Evolutionary conservation across 2,329 filamentous ascomycete species (phyloP).

Genomic region (Clarireedia homoeocarpa): DNA sequence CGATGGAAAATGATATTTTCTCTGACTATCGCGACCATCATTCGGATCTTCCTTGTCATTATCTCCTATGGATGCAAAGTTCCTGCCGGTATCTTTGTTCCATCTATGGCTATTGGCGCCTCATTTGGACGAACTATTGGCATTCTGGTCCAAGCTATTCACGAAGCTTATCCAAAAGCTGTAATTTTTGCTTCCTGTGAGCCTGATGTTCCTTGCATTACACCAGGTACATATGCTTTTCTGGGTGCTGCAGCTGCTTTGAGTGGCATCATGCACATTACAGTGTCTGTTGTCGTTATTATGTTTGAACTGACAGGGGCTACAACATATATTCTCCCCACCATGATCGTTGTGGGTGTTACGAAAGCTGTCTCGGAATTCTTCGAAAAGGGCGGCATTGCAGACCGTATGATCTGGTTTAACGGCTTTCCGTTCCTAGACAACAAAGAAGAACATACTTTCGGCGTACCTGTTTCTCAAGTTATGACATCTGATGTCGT

Average conservation of each 20-base stretch:
- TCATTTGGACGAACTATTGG: conserved; percentile 92
- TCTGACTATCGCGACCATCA: conserved; percentile 67
- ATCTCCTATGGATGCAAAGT: conserved; percentile 98
- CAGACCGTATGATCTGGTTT: conserved; percentile 98
- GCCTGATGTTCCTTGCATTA: conserved; percentile 91
- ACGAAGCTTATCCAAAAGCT: conserved; percentile 75
- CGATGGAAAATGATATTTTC: conserved; percentile 74
- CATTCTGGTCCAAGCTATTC: conserved; percentile 82
- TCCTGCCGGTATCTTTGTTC: conserved; percentile 94
- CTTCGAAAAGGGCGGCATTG: conserved; percentile 93
- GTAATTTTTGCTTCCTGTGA: conserved; percentile 83
- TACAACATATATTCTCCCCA: conserved; percentile 90
- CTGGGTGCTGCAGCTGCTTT: conserved; percentile 85
- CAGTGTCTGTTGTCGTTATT: conserved; percentile 93
- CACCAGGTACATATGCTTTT: conserved; percentile 93
- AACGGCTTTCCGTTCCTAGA: conserved; percentile 95
- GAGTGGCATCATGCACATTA: conserved; percentile 97
- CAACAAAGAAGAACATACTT: conserved; percentile 95
- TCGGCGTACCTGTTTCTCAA: conserved; percentile 85
- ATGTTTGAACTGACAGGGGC: conserved; percentile 99
- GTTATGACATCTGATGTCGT: conserved; percentile 78
- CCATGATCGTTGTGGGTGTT: conserved; percentile 97
- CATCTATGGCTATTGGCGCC: conserved; percentile 94
- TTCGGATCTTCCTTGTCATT: conserved; percentile 80
- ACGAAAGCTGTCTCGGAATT: conserved; percentile 89